Base-by-base conservation (phyloP, 129 eudicot genomes). In the Smallanthus sonchifolius region DNA sequence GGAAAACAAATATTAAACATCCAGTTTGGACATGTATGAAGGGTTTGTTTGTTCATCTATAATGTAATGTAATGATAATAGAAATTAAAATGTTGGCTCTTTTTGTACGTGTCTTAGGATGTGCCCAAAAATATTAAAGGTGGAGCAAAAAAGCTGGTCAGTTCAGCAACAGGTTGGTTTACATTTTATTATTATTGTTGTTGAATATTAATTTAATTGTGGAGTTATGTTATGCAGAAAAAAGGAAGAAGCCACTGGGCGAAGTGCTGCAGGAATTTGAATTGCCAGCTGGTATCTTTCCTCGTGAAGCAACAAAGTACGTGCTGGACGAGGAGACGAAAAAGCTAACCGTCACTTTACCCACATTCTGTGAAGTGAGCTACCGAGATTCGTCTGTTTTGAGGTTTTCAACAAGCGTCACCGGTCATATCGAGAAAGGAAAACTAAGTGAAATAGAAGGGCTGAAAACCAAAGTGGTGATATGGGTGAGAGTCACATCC, bases 81-180 rank as follows among this genome's bases (percentile, higher is more conserved):
- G 10, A 19, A 39, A n/a, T n/a, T 40, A 20, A 24, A 24, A 24
- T 24, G 30, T 40, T 42, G 32, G 9, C 57, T 24, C 2, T 67
- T 45, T 67, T 60, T 24, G 30, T 24, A 24, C 30, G 36, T 56
- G 63, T 20, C 35, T 34, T 73, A 90, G 96, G 77, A 89, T 20
- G 51, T 85, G 73, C 80, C 89, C 3, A 83, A 73, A 80, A 87
- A 88, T 59, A 86, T 90, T 75, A 86, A 83, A 77, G 87, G 85
- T 54, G 88, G 96, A 65, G 81, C 96, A 28, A 87, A 80, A 70
- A 85, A 90, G 96, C 8, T 87, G 60, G 87, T 87, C 35, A 80
- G 74, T 76, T 79, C 80, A 78, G 56, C 82, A 32, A 86, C 80
- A 88, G 95, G 74, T 49, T 79, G 72, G 59, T 72, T 67, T 17